Conservation (phyloP, 2,329 filamentous ascomycete genomes). For the Colletotrichum somersetense region DNA sequence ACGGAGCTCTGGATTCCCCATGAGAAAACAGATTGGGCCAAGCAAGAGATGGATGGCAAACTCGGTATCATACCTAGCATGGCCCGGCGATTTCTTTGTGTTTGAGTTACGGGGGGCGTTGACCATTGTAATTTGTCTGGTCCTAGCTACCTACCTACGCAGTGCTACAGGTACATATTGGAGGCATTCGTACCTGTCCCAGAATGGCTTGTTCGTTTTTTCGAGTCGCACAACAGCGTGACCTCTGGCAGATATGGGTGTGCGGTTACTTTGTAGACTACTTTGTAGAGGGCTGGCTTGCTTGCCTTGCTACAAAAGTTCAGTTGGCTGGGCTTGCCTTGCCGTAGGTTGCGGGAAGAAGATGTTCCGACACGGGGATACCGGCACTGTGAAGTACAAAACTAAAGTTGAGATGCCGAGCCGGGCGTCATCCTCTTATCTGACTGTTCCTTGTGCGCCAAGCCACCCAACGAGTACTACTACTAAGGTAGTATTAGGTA, state of each 20-base stretch:
- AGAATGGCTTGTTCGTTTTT: slow-evolving; percentile 3
- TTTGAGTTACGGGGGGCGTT: neutral
- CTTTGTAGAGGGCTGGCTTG: neutral
- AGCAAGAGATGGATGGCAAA: too few relatives aligned
- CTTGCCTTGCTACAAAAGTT: neutral
- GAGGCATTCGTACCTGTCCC: neutral
- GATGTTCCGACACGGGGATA: neutral
- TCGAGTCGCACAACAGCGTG: slow-evolving; percentile 7
- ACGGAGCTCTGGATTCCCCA: neutral
- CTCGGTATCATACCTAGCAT: neutral
- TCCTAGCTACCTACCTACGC: neutral
- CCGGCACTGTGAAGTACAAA: too few relatives aligned
- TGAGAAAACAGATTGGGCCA: too few relatives aligned
- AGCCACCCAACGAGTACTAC: neutral
- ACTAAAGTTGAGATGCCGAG: neutral
- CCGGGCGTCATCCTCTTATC: slow-evolving; percentile 13
- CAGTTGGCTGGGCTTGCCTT: neutral
- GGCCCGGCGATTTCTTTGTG: neutral
- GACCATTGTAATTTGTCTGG: neutral
- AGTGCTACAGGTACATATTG: too few relatives aligned
- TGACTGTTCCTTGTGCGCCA: neutral
- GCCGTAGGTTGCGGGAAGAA: slow-evolving; percentile 12
- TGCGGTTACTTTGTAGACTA: neutral
- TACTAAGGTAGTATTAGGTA: too few relatives aligned
- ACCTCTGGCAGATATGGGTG: slow-evolving; percentile 22